phyloP scores from a whole-genome alignment of 2,329 filamentous ascomycete genomes.

The Penicillium sp. region DNA sequence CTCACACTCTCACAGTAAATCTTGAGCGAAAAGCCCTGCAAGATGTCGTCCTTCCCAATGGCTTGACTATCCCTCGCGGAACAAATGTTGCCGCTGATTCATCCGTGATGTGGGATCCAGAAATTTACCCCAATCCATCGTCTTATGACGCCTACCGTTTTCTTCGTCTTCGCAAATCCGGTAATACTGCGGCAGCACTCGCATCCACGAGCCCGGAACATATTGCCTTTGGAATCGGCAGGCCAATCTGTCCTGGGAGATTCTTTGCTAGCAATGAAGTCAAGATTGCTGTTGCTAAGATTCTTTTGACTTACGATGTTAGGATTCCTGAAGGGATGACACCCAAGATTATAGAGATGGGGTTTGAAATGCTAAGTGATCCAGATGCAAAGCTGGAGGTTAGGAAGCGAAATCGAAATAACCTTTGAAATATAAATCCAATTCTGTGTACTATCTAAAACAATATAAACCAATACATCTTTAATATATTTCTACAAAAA shows the following conservation, averaged over 20 bases:
- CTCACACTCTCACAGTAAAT: background rate
- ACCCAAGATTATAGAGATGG: background rate
- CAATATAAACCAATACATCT: background rate
- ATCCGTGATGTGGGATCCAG: background rate
- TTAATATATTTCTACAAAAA: background rate
- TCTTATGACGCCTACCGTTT: background rate
- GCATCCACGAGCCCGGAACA: background rate
- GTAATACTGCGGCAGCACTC: background rate
- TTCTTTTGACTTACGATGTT: background rate
- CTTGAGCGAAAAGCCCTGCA: background rate
- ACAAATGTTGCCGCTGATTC: background rate
- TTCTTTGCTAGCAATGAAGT: conserved; percentile 29
- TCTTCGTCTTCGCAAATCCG: background rate
- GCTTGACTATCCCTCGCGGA: background rate
- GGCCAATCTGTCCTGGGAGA: conserved; percentile 28
- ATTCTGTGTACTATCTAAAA: background rate
- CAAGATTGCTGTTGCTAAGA: conserved; percentile 21
- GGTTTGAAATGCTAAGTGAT: background rate
- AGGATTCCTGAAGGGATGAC: background rate
- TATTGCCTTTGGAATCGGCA: conserved; percentile 27
- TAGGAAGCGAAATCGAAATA: background rate
- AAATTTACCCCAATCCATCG: background rate
- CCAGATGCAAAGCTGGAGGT: background rate
- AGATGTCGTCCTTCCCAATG: background rate
- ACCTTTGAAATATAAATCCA: background rate